Evolutionary conservation across 345 rosid genomes (phyloP).

Genomic region (Eucalyptus fibrosa): DNA sequence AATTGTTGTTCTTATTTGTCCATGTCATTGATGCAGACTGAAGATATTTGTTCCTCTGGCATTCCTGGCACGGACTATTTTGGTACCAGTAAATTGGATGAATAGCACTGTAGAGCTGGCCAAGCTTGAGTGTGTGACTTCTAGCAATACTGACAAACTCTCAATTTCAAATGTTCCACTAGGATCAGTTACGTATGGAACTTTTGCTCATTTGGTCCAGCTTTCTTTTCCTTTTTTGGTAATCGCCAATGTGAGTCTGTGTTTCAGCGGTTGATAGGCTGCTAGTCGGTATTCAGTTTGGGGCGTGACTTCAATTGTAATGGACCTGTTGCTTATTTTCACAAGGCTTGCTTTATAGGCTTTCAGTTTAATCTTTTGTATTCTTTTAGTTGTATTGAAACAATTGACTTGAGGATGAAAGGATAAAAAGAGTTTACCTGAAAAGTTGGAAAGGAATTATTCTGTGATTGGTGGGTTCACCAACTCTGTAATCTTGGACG

Average conservation of each 20-base stretch:
- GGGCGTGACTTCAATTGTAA: background rate
- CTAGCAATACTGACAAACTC: conserved; percentile 74
- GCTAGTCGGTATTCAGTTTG: background rate
- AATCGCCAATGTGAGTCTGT: too few species aligned
- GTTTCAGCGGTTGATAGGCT: background rate
- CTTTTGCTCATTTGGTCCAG: background rate
- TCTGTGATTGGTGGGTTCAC: background rate
- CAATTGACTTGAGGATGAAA: background rate
- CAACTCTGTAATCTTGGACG: background rate
- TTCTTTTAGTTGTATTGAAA: background rate
- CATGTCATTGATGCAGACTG: background rate
- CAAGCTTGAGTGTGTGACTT: conserved; percentile 33
- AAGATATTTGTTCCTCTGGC: background rate
- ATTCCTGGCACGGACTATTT: conserved; percentile 50
- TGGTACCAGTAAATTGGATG: conserved; percentile 70
- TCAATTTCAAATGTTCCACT: conserved; percentile 66
- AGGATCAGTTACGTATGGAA: conserved; percentile 38
- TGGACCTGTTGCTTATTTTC: background rate
- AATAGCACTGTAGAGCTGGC: conserved; percentile 27
- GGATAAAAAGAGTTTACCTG: background rate
- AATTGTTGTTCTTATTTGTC: background rate
- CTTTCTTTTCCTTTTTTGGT: background rate
- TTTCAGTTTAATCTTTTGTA: background rate
- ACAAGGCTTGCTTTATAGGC: background rate
- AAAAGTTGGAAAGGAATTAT: background rate